Percentiles rank a stretch among this genome's conserved stretches.
These are phyloP conservation scores for Gastrolobium bilobum DNA, from an alignment of 306 rosid genomes.

Conservation along the genomic window DNA sequence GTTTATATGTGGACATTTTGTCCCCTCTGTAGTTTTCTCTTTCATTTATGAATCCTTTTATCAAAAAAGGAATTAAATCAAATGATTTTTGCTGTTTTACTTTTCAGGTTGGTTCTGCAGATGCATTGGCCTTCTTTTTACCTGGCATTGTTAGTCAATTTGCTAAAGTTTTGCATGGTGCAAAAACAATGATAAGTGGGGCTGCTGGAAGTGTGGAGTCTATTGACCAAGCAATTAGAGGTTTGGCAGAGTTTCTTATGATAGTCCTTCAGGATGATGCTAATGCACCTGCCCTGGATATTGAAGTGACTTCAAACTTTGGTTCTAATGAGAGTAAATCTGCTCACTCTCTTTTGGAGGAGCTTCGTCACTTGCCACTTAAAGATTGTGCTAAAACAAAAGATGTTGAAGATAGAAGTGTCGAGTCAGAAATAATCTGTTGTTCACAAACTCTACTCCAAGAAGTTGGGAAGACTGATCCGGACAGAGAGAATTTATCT, in stretches of 20 bases:
- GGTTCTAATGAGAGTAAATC: conserved; percentile 54
- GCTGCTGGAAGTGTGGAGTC: conserved; percentile 89
- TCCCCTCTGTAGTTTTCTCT: neutral
- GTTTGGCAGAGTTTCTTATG: conserved; percentile 89
- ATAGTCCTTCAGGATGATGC: conserved; percentile 84
- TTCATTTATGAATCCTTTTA: conserved; percentile 9
- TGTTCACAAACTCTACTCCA: conserved; percentile 51
- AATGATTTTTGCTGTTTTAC: conserved; percentile 36
- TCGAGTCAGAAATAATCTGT: conserved; percentile 47
- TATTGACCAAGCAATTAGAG: conserved; percentile 82
- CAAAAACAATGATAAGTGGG: conserved; percentile 85
- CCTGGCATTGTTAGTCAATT: conserved; percentile 94
- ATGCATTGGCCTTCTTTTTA: conserved; percentile 92
- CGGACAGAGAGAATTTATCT: conserved; percentile 60
- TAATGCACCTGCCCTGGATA: conserved; percentile 59
- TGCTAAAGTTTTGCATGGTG: conserved; percentile 81
- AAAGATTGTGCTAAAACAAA: conserved; percentile 59
- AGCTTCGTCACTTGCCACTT: conserved; percentile 77
- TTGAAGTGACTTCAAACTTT: conserved; percentile 50
- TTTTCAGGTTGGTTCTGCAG: conserved; percentile 87
- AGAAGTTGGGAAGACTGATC: conserved; percentile 55
- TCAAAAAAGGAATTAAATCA: conserved; percentile 37
- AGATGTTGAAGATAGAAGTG: conserved; percentile 55
- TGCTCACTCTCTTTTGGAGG: conserved; percentile 68
- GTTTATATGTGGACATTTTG: neutral